Evolutionary conservation across 2,329 filamentous ascomycete species (phyloP).

Genomic region (Dactylonectria macrodidyma): DNA sequence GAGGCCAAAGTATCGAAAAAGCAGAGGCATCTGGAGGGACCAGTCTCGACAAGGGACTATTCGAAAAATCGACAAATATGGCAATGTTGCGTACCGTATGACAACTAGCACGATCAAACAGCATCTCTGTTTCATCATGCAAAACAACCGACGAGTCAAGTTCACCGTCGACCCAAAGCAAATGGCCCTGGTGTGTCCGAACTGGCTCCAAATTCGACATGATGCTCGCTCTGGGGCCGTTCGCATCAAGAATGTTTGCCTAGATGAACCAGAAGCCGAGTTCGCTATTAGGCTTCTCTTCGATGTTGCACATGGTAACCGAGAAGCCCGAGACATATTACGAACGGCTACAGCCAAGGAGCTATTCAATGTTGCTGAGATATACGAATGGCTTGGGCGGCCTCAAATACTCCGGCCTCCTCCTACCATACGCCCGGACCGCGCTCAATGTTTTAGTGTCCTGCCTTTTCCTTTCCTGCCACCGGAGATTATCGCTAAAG

Average conservation of each 20-base stretch:
- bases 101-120: not conserved
- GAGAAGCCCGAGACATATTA: not conserved
- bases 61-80: not conserved
- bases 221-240: not conserved
- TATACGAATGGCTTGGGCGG: conserved; percentile 28
- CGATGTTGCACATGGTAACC: conserved; percentile 23
- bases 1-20: not conserved
- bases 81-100: not conserved
- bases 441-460: not conserved
- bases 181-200: not conserved
- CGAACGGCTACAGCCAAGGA: conserved; percentile 15
- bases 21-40: not conserved
- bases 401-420: conserved; percentile 3
- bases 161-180: not conserved
- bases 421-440: not conserved
- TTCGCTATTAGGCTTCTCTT: conserved; percentile 27
- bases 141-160: not conserved
- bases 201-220: not conserved
- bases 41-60: not conserved
- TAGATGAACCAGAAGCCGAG: conserved; percentile 3
- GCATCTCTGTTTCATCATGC: not conserved
- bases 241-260: not conserved
- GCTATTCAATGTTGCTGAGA: conserved; percentile 34
- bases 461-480: conserved; percentile 19
- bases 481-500: not conserved